Base-by-base conservation (phyloP, 306 rosid genomes). In the Amphicarpaea edgeworthii region DNA sequence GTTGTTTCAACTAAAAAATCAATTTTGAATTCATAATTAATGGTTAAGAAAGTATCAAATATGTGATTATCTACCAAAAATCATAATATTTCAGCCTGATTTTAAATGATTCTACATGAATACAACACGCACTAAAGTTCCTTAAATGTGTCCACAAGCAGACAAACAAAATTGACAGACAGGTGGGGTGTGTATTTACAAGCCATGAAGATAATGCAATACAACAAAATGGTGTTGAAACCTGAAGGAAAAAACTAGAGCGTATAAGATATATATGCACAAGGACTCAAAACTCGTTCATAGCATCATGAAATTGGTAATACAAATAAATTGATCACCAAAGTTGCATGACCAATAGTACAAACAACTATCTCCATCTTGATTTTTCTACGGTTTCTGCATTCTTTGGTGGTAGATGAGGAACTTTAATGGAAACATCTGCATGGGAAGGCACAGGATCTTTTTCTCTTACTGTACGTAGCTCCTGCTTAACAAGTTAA, bases 381-480 rank as follows among this genome's bases (percentile, higher is more conserved):
- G 75, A 87, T 77, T 78, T 86, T 69, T 74, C 90, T 12, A 67
- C 30, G 12, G 64, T 21, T 82, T 70, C 89, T 46, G 80, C 78
- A 63, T 66, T 74, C 80, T 83, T 83, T 47, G 79, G 61, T 47
- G 79, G 65, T 63, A 62, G 78, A 73, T 85, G 76, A 45, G 79
- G 76, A 50, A 73, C 79, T 78, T 57, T 89, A 20, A 55, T 46
- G 28, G 84, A 80, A 75, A 76, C 70, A 38, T 75, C 85, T 69
- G 75, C 87, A 46, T 20, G 65, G 61, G 88, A 69, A 40, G 87
- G 70, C 40, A 11, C 59, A 61, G 20, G 38, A 34, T 87, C 88
- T 87, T 79, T 88, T 46, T 92, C 97, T 57, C 87, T 83, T 15
- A 82, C 76, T 11, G 97, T 58, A 68, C 97, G 87, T 19, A 77